Base-by-base conservation (phyloP, 257 asterid genomes). In the Solanum rostratum region DNA sequence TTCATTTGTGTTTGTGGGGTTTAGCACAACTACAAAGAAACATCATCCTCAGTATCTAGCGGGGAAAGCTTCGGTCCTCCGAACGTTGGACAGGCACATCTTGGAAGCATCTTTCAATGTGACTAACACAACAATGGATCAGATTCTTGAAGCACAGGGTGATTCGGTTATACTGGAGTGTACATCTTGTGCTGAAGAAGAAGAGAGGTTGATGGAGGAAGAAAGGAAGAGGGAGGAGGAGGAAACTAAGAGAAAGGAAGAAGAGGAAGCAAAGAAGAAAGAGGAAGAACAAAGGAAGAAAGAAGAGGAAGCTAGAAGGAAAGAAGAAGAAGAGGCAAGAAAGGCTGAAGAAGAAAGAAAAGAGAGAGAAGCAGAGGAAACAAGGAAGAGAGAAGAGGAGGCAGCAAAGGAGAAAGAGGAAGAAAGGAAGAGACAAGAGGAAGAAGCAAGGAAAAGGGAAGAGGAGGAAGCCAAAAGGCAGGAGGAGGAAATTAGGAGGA, bases 131-230 rank as follows among this genome's bases (percentile, higher is more conserved):
- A 93, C 95, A 0, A 9, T 90, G 74, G 93, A 91, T 84, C 90
- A 41, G 87, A 86, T 96, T 29, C 78, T 90, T 87, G 86, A 80
- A 37, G 71, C 86, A 0, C 93, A 92, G 19, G 57, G 79, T 3
- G 93, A 91, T 2, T 89, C 94, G 1, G 91, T 93, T 29, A 93
- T 96, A 30, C 85, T 91, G 87, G 90, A 88, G 12, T 96, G 99
- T 37, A 39, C 87, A 0, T 93, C 97, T 5, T 96, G 99, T 69
- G 98, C 99, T 0, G 99, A 94, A 88, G 95, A 92, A 86, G 98
- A 94, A 33, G 78, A 87, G 53, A 90, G 89, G 87, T 63, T 87
- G 24, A 50, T 93, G 95, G 85, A 82, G 84, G 95, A 89, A 74
- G 98, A 92, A 81, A 87, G n/a, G 5, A 90, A 89, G 68, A 90